A percentile compares a stretch with the other conserved stretches of the same genome.
These are phyloP conservation scores for Urostyla sp. DNA, from an alignment of 73 alveolate species.

Conservation along the genomic window DNA sequence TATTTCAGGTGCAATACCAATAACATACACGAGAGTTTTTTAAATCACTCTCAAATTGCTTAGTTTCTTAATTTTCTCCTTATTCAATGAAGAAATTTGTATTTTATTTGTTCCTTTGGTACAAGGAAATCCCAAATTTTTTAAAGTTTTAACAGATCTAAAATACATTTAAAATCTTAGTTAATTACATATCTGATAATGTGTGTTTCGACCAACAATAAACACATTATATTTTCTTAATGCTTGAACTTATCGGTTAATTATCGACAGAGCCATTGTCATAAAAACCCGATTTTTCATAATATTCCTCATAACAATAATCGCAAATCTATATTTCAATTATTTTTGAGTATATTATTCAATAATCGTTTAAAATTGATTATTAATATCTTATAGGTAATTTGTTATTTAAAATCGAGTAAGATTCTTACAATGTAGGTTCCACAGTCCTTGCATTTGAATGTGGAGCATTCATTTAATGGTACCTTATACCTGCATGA, in stretches of 20 bases:
- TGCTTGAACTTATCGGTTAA: background rate
- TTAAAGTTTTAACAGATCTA: conserved; percentile 16
- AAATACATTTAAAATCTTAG: background rate
- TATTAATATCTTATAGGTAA: no score
- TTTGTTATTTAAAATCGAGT: background rate
- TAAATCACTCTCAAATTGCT: conserved; percentile 75
- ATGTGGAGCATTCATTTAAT: conserved; percentile 31
- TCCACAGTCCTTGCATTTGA: conserved; percentile 49
- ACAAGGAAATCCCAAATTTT: conserved; percentile 43
- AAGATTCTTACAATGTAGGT: conserved; percentile 2
- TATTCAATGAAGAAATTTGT: background rate
- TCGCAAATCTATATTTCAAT: conserved; percentile 42
- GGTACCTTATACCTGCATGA: conserved; percentile 34
- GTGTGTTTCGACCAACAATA: conserved; percentile 37
- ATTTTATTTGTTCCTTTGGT: conserved; percentile 43
- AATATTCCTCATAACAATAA: conserved; percentile 51
- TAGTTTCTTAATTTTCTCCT: conserved; percentile 56
- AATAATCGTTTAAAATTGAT: no score
- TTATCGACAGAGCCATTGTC: background rate
- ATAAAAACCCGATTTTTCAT: background rate
- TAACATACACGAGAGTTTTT: conserved; percentile 84
- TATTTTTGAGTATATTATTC: no score
- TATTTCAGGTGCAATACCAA: conserved; percentile 81
- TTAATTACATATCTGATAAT: conserved; percentile 15
- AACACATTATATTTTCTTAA: conserved; percentile 30